phyloP scores from a whole-genome alignment of 129 eudicot species.

The Tagetes patula region DNA sequence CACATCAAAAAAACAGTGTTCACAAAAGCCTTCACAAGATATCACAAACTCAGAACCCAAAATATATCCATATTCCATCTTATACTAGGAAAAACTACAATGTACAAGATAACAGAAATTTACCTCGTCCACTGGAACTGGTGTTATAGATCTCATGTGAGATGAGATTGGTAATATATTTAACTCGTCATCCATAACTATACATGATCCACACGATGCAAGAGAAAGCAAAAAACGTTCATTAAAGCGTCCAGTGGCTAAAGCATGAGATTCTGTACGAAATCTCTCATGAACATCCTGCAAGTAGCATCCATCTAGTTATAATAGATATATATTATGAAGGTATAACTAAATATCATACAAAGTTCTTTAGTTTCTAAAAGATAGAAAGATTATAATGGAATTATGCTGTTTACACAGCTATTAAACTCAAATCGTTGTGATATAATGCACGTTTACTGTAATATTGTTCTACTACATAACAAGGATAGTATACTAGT shows the following conservation, averaged over 20 bases:
- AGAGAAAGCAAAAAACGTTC: conserved; percentile 89
- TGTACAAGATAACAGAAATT: conserved; percentile 5
- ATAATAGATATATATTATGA: background rate
- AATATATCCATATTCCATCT: background rate
- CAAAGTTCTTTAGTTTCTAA: conserved; percentile 7
- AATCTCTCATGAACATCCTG: conserved; percentile 97
- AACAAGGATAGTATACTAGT: background rate
- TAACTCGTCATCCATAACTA: conserved; percentile 93
- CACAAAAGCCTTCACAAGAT: background rate
- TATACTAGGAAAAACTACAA: background rate
- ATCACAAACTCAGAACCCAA: background rate
- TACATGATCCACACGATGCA: conserved; percentile 82
- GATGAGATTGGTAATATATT: conserved; percentile 93
- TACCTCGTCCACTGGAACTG: conserved; percentile 73
- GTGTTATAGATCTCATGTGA: conserved; percentile 75
- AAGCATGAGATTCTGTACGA: conserved; percentile 85
- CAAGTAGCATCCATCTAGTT: conserved; percentile 29
- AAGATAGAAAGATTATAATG: background rate
- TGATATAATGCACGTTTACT: background rate
- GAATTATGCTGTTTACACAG: background rate
- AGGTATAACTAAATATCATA: background rate
- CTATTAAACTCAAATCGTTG: background rate
- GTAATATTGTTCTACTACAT: background rate
- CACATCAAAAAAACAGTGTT: background rate
- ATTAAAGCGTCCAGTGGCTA: conserved; percentile 85